Evolutionary conservation across 2,329 filamentous ascomycete genomes (phyloP).

Genomic region (Diaporthe vexans): DNA sequence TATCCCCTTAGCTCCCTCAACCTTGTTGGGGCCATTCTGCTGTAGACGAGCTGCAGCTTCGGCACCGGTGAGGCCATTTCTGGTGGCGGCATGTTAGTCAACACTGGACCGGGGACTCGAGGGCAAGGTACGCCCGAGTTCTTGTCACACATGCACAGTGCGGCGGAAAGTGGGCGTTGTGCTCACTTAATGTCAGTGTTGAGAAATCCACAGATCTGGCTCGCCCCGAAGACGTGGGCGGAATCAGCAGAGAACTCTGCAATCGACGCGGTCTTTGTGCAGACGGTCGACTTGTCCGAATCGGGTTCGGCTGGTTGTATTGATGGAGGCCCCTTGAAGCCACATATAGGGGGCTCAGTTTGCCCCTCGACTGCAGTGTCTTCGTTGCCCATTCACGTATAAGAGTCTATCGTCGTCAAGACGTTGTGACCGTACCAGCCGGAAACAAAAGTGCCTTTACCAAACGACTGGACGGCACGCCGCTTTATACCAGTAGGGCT

Average conservation of each 20-base stretch:
- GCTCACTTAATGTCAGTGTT: conserved; percentile 46
- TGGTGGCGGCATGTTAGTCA: conserved; percentile 36
- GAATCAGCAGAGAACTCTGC: conserved; percentile 48
- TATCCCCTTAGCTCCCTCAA: conserved; percentile 79
- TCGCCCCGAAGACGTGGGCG: conserved; percentile 46
- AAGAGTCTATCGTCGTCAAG: conserved; percentile 32
- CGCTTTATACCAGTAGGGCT: conserved; percentile 23
- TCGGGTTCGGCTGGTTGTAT: conserved; percentile 21
- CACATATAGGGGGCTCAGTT: conserved; percentile 51
- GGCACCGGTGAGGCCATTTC: conserved; percentile 72
- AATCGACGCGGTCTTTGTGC: conserved; percentile 33
- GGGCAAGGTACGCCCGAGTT: neutral
- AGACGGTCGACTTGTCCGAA: conserved; percentile 38
- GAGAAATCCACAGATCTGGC: conserved; percentile 45
- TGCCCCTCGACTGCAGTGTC: conserved; percentile 49
- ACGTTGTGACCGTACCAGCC: conserved; percentile 28
- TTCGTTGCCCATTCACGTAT: conserved; percentile 49
- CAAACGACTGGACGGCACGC: conserved; percentile 13
- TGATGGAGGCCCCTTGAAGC: conserved; percentile 45
- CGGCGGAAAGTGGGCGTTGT: neutral
- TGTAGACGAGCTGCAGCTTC: conserved; percentile 76
- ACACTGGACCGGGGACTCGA: neutral
- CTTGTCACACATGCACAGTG: neutral
- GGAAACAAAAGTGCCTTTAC: neutral
- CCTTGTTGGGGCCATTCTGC: conserved; percentile 77